A percentile compares a stretch with the other conserved stretches of the same genome.
Evolutionary conservation across 768 basidiomycete genomes (phyloP).

Genomic region (Polyporus arcularius): DNA sequence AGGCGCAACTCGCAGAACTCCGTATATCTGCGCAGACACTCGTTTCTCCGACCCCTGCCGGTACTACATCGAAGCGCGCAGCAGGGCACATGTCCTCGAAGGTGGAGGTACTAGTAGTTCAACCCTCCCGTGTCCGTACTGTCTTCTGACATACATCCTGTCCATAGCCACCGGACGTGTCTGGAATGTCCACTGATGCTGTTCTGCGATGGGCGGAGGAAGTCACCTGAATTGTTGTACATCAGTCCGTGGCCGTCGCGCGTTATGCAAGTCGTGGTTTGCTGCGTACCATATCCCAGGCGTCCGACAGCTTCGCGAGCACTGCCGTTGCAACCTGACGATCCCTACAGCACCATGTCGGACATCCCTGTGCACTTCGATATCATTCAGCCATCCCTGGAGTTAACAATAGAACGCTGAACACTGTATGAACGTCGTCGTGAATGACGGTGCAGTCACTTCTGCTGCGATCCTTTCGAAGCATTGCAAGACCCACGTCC

Average conservation of each 20-base stretch:
- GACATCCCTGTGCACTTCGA: too few species aligned
- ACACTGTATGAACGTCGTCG: too few species aligned
- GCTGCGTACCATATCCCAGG: too few species aligned
- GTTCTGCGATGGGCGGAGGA: constrained; percentile 63
- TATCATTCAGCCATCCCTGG: too few species aligned
- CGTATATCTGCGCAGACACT: constrained; percentile 30
- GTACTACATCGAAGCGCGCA: neutral
- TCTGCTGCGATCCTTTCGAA: too few species aligned
- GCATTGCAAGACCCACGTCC: too few species aligned
- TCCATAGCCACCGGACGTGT: neutral
- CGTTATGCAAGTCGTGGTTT: neutral
- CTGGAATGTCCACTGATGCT: constrained; percentile 37
- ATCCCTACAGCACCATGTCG: too few species aligned
- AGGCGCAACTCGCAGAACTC: constrained; percentile 60
- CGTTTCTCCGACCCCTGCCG: neutral
- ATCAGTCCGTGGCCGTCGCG: neutral
- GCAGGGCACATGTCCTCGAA: neutral
- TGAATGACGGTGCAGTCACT: too few species aligned
- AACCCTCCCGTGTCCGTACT: neutral
- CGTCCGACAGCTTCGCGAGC: too few species aligned
- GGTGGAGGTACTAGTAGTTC: neutral
- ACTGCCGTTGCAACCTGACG: too few species aligned
- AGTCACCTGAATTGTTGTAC: constrained; percentile 14
- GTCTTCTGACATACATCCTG: neutral
- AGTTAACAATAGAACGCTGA: too few species aligned